Conservation (phyloP, 257 asterid species). For the Solanum verrucosum region DNA sequence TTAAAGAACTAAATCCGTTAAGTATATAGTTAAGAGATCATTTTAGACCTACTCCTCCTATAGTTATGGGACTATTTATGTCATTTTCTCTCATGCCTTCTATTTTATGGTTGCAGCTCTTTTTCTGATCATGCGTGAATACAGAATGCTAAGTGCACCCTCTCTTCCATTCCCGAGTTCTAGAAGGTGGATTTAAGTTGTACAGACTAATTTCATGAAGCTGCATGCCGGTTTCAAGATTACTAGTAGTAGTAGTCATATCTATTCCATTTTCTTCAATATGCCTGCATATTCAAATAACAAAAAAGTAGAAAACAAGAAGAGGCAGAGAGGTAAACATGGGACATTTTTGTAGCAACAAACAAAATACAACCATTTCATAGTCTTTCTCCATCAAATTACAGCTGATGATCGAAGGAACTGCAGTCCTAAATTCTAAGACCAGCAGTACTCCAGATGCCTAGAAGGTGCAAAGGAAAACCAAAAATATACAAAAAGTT, state of each 20-base stretch:
- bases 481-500: neutral
- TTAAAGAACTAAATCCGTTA: no score
- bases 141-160: neutral
- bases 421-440: neutral
- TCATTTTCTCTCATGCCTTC: no score
- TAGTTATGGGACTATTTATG: no score
- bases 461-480: neutral
- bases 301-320: neutral
- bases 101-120: no score
- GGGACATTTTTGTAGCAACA: neutral
- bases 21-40: no score
- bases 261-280: neutral
- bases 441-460: neutral
- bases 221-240: neutral
- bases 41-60: no score
- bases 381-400: neutral
- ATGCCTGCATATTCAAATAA: neutral
- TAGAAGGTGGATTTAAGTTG: neutral
- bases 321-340: neutral
- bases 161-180: no score
- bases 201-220: neutral
- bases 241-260: neutral
- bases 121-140: no score
- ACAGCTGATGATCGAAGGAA: neutral
- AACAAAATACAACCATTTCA: neutral